These are phyloP conservation scores for Starmerella bombi DNA, from an alignment of 805 yeast genomes.

Conservation along the genomic window DNA sequence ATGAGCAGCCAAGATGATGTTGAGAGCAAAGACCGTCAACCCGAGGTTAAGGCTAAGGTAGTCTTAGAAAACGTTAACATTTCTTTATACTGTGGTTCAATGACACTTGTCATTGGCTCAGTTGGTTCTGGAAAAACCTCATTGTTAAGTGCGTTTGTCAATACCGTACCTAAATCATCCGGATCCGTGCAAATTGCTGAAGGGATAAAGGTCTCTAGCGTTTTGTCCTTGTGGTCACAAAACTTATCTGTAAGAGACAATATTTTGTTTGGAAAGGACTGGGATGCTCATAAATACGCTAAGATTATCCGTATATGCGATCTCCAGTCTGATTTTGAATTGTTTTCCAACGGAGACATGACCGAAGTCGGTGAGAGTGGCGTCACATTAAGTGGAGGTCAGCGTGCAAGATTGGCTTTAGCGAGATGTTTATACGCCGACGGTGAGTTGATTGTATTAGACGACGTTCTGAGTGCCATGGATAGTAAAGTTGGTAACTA, in stretches of 20 bases:
- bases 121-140: slow-evolving; percentile 78
- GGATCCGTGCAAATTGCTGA: slow-evolving; percentile 49
- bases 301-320: slow-evolving; percentile 10
- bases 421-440: slow-evolving; percentile 68
- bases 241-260: slow-evolving; percentile 8
- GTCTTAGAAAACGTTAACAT: slow-evolving; percentile 22
- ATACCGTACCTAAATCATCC: slow-evolving; percentile 44
- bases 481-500: slow-evolving; percentile 78
- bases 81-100: slow-evolving; percentile 32
- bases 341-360: slow-evolving; percentile 11
- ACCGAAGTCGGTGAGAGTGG: slow-evolving; percentile 77
- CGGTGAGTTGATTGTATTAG: slow-evolving; percentile 51
- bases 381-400: slow-evolving; percentile 78
- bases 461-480: slow-evolving; percentile 75
- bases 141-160: slow-evolving; percentile 53
- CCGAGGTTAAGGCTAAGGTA: slow-evolving; percentile 8
- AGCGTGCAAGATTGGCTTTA: slow-evolving; percentile 67
- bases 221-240: slow-evolving; percentile 12
- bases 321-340: slow-evolving; percentile 10
- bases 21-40: slow-evolving; percentile 25
- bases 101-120: slow-evolving; percentile 54
- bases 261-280: slow-evolving; percentile 22
- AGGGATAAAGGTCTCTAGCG: slow-evolving; percentile 25
- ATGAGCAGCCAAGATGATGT: slow-evolving; percentile 5
- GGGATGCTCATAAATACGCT: slow-evolving; percentile 6